Evolutionary conservation across 2,329 filamentous ascomycete genomes (phyloP).

Genomic region (Phaeophleospora eucalypticola): DNA sequence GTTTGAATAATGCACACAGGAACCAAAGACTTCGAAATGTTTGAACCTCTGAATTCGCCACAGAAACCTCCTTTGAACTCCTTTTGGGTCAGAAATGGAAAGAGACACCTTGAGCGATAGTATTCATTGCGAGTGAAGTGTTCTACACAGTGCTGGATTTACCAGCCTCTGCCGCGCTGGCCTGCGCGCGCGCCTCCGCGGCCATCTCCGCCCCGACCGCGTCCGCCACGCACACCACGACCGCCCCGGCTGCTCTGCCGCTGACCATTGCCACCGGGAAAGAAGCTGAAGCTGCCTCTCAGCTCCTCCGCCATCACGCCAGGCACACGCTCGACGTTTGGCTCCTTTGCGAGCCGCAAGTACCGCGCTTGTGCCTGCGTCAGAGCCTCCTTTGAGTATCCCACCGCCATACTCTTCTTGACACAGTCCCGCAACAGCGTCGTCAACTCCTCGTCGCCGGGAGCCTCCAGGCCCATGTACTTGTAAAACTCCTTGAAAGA

Average conservation of each 20-base stretch:
- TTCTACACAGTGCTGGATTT: too few species aligned
- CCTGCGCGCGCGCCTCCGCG: too few species aligned
- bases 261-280: slow-evolving; percentile 9
- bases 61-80: too few species aligned
- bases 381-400: slow-evolving; percentile 19
- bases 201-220: too few species aligned
- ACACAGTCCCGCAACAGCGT: slow-evolving; percentile 15
- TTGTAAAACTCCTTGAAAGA: slow-evolving; percentile 16
- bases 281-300: slow-evolving; percentile 13
- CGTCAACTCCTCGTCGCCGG: slow-evolving; percentile 12
- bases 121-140: too few species aligned
- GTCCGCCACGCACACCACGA: slow-evolving; percentile 6
- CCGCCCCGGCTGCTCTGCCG: background rate
- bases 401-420: slow-evolving; percentile 15
- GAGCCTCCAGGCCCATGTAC: slow-evolving; percentile 14
- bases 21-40: too few species aligned
- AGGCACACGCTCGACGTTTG: slow-evolving; percentile 10
- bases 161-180: too few species aligned
- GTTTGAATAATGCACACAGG: too few species aligned
- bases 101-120: too few species aligned
- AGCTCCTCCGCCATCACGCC: slow-evolving; percentile 9
- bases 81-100: too few species aligned
- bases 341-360: slow-evolving; percentile 16
- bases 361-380: slow-evolving; percentile 18
- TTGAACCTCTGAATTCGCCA: too few species aligned